Evolutionary conservation across 306 rosid species (phyloP).

Genomic region (Erythrophleum fordii): DNA sequence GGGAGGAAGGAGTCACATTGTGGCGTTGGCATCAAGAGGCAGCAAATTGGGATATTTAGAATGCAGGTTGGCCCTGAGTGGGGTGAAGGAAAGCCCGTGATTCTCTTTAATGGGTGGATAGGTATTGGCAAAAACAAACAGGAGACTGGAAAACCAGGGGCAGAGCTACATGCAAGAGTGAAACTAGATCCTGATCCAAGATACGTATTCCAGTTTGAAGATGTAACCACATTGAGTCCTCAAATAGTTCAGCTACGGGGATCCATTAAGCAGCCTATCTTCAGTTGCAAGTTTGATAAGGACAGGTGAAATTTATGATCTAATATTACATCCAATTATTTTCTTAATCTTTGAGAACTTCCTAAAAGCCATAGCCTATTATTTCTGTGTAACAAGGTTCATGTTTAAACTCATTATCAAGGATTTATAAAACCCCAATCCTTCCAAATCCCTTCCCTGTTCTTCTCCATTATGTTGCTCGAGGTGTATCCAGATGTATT

Average conservation of each 20-base stretch:
- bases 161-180: conserved; percentile 84
- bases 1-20: conserved; percentile 79
- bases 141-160: conserved; percentile 64
- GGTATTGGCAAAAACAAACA: conserved; percentile 76
- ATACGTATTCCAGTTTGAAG: conserved; percentile 86
- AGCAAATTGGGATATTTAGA: conserved; percentile 82
- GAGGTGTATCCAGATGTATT: conserved; percentile 10
- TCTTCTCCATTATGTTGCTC: conserved; percentile 30
- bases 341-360: background rate
- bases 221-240: conserved; percentile 73
- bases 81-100: conserved; percentile 73
- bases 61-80: conserved; percentile 87
- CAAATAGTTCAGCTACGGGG: conserved; percentile 91
- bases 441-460: background rate
- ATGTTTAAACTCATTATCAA: conserved; percentile 2
- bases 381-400: background rate
- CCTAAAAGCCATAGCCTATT: background rate
- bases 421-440: background rate
- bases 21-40: conserved; percentile 78
- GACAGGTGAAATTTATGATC: conserved; percentile 70
- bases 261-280: conserved; percentile 82
- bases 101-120: conserved; percentile 88
- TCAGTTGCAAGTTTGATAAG: conserved; percentile 86
- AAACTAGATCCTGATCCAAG: conserved; percentile 93
- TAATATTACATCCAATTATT: conserved; percentile 22